These are phyloP conservation scores for Sphaceloma murrayae DNA, from an alignment of 2,329 filamentous ascomycete genomes.

Conservation along the genomic window DNA sequence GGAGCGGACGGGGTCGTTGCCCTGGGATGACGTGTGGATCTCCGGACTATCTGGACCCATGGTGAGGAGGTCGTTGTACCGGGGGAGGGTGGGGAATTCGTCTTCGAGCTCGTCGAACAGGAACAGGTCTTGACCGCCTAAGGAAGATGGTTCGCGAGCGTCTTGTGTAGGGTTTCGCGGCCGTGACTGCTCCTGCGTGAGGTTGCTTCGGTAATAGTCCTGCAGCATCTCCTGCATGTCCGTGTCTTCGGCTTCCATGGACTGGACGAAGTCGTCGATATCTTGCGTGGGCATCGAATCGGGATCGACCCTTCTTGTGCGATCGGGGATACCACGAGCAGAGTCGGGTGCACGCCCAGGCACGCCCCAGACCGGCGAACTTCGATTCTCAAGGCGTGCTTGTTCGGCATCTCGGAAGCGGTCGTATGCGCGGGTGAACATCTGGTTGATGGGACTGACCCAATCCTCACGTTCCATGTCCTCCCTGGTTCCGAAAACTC, in stretches of 20 bases:
- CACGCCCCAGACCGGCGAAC: constrained; percentile 18
- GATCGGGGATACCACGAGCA: background rate
- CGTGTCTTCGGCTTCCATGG: background rate
- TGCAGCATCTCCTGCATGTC: constrained; percentile 1
- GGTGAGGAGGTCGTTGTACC: background rate
- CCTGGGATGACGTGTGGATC: background rate
- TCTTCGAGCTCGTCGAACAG: no score
- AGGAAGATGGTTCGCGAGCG: no score
- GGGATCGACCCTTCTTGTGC: background rate
- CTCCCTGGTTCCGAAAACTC: constrained; percentile 39
- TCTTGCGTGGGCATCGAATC: no score
- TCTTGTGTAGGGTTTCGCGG: no score
- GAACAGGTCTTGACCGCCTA: no score
- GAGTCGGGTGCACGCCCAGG: background rate
- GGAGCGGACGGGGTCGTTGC: no score
- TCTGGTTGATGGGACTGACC: constrained; percentile 39
- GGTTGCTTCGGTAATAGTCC: background rate
- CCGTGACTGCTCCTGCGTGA: no score
- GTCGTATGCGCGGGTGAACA: constrained; percentile 38
- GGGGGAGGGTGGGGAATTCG: no score
- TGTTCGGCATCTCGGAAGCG: constrained; percentile 37
- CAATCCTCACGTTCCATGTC: constrained; percentile 39
- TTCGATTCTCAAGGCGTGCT: constrained; percentile 28
- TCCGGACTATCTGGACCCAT: background rate
- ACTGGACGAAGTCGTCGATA: background rate